Evolutionary conservation across 371 early-diverging fungal species (phyloP), one percentile per base, ranked within the genome.

Genomic region (Lichtheimia corymbifera): DNA sequence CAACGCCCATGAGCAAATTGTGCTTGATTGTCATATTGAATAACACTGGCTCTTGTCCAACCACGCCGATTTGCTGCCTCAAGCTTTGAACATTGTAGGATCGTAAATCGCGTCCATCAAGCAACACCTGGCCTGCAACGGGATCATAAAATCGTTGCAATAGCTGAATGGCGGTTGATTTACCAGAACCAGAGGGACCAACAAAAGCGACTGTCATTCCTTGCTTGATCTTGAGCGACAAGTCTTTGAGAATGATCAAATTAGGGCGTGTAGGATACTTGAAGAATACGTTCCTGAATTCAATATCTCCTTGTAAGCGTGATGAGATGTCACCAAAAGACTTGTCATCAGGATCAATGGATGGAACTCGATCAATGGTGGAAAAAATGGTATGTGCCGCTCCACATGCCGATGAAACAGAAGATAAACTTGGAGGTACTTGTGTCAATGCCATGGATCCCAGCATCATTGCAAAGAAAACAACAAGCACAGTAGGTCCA

Each of bases 141-240:
- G 91, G 84, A 59, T 91, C 87, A 71, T 98, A 98, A 76, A 97
- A 96, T 58, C 98, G 93, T 68, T 94, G 91, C 28, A 96, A 59
- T 25, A 97, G 86, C 52, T 90, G 88, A 53, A 97, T 80, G 43
- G 91, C 88, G 18, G 98, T 97, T 17, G 93, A 92, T 72, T 95
- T 95, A 49, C 97, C 96, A 24, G 88, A 87, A 17, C 98, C 97
- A 28, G 92, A 91, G 42, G 84, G 82, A 47, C 92, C 93, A 18
- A 91, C 93, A 57, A 93, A 79, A 9, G 92, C 93, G 13, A 90
- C 86, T 15, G 89, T 91, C 67, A 88, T 80, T 27, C 93, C 94
- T 5, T 96, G 84, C 30, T 79, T 65, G 53, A 93, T 82, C 7
- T 69, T 82, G 22, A 94, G 71, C 54, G 72, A 80, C 47, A 92